Conservation (phyloP, 495 filamentous ascomycete species). For the Neurospora sublineolata region DNA sequence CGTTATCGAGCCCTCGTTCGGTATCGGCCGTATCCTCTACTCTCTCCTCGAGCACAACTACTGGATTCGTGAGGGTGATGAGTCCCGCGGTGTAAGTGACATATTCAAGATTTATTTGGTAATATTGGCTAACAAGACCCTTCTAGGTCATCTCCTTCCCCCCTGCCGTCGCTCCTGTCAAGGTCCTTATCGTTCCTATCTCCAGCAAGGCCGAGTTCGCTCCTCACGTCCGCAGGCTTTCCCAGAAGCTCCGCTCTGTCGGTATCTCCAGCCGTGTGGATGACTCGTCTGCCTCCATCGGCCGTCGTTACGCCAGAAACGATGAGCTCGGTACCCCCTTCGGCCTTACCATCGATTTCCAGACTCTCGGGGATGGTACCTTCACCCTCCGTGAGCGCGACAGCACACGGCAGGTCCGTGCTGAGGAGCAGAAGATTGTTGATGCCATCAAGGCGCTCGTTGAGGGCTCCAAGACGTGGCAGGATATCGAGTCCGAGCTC, state of each 20-base stretch:
- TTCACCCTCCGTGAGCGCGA: conserved; percentile 66
- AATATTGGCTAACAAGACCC: conserved; percentile 9
- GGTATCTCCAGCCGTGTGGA: conserved; percentile 58
- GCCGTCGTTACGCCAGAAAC: conserved; percentile 63
- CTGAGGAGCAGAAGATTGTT: conserved; percentile 49
- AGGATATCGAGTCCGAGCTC: conserved; percentile 45
- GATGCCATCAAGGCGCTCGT: conserved; percentile 49
- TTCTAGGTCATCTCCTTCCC: conserved; percentile 61
- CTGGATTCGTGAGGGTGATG: conserved; percentile 62
- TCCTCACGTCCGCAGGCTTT: conserved; percentile 44
- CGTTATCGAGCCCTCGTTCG: conserved; percentile 78
- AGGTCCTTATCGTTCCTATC: conserved; percentile 65
- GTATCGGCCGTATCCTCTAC: conserved; percentile 72
- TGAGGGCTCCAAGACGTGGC: conserved; percentile 49
- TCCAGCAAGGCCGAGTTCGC: conserved; percentile 50
- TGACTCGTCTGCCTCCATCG: conserved; percentile 56
- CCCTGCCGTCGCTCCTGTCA: conserved; percentile 59
- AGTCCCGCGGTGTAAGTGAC: conserved; percentile 51
- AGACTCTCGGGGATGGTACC: conserved; percentile 57
- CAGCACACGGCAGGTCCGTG: conserved; percentile 60
- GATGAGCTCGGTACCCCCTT: conserved; percentile 65
- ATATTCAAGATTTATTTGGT: neutral
- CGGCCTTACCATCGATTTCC: conserved; percentile 63
- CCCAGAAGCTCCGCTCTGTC: conserved; percentile 45
- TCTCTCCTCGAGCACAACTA: conserved; percentile 68